Conservation (phyloP, 2,329 filamentous ascomycete species). For the Colletotrichum sansevieriae region DNA sequence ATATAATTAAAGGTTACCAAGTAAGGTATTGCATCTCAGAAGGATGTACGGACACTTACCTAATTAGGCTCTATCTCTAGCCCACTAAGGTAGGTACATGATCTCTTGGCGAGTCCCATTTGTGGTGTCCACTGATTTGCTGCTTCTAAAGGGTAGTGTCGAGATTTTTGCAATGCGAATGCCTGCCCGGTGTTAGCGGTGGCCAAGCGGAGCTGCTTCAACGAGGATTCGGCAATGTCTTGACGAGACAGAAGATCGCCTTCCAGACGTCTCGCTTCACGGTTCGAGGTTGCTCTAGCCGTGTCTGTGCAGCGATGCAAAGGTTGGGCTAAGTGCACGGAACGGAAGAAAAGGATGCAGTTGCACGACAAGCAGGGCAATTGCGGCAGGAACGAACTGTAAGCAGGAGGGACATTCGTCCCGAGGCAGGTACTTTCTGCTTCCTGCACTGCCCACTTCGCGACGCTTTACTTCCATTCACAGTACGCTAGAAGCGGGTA, state of each 20-base stretch:
- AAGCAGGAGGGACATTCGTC: too few species aligned
- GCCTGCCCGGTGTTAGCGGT: constrained; percentile 1
- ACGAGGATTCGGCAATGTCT: constrained; percentile 5
- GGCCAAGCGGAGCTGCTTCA: constrained; percentile 17
- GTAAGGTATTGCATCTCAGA: too few species aligned
- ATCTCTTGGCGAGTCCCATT: neutral
- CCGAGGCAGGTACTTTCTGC: too few species aligned
- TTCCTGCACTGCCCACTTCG: neutral
- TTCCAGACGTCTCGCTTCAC: constrained; percentile 9
- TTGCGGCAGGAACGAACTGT: too few species aligned
- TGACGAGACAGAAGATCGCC: neutral
- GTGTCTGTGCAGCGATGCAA: constrained; percentile 28
- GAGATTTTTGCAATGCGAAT: neutral
- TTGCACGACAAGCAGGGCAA: neutral
- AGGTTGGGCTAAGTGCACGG: neutral
- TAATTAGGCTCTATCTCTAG: too few species aligned
- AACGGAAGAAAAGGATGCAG: neutral
- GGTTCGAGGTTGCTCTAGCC: constrained; percentile 12
- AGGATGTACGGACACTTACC: too few species aligned
- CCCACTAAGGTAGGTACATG: too few species aligned
- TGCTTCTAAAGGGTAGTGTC: neutral
- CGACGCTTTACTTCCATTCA: neutral
- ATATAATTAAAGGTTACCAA: too few species aligned
- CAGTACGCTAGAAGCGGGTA: neutral
- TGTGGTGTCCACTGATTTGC: constrained; percentile 25